These are phyloP conservation scores for Acanthamoeba divionensis DNA, from an alignment of 208 protist genomes.

Conservation along the genomic window DNA sequence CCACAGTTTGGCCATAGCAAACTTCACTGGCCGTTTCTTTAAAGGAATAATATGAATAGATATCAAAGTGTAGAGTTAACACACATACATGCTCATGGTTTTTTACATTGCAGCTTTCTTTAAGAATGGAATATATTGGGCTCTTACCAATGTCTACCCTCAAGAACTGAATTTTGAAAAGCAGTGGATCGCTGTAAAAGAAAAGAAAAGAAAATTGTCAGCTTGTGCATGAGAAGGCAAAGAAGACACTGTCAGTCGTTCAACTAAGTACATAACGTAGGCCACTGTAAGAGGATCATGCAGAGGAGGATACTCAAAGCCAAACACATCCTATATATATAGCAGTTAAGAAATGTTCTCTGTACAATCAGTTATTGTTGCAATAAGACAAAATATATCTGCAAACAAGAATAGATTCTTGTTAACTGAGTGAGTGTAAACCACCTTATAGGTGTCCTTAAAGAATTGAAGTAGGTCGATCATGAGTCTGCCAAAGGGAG, in stretches of 20 bases:
- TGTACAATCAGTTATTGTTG: not conserved
- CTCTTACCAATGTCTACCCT: conserved; percentile 41
- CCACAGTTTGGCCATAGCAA: conserved; percentile 33
- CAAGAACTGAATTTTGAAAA: conserved; percentile 40
- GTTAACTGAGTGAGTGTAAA: conserved; percentile 1
- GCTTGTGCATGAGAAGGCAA: not conserved
- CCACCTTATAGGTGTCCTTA: conserved; percentile 27
- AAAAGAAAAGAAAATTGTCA: not conserved
- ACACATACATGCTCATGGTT: not conserved
- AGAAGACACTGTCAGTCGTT: not conserved
- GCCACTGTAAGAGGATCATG: conserved; percentile 59
- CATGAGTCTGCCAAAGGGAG: conserved; percentile 47
- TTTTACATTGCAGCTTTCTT: not conserved
- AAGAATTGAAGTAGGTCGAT: conserved; percentile 66
- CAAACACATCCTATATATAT: conserved; percentile 21
- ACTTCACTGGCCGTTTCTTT: conserved; percentile 28
- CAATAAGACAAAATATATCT: no score
- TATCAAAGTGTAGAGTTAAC: not conserved
- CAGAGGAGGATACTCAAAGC: conserved; percentile 56
- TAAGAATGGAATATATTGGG: not conserved
- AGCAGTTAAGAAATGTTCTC: not conserved
- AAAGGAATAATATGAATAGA: not conserved
- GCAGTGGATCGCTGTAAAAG: not conserved
- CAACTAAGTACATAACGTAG: conserved; percentile 29
- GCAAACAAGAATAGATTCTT: no score